These are phyloP conservation scores for Solanum clarkiae DNA, from an alignment of 257 asterid species.

Conservation along the genomic window DNA sequence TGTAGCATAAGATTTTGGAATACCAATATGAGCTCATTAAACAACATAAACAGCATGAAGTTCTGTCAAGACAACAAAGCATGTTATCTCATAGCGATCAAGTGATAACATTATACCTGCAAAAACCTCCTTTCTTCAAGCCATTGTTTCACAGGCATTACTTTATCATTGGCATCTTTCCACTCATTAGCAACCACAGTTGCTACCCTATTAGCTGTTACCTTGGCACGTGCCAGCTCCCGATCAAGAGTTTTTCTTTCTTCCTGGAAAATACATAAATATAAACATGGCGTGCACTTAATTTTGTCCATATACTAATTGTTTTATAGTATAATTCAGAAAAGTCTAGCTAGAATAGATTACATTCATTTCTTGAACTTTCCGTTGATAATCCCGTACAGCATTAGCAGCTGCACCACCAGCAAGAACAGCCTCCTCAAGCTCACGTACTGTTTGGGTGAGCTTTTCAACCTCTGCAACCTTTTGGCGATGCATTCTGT, in stretches of 20 bases:
- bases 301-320: not conserved
- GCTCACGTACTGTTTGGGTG: conserved; percentile 14
- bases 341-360: not conserved
- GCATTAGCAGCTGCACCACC: conserved; percentile 18
- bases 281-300: not conserved
- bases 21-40: not conserved
- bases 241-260: conserved; percentile 14
- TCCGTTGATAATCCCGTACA: conserved; percentile 13
- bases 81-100: not conserved
- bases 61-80: not conserved
- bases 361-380: conserved; percentile 20
- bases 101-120: conserved; percentile 38
- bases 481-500: conserved; percentile 12
- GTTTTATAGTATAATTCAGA: not conserved
- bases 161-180: conserved; percentile 97
- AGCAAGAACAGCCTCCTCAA: conserved; percentile 13
- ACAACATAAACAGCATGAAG: not conserved
- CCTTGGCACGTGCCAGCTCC: conserved; percentile 14
- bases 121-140: conserved; percentile 85
- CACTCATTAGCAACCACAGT: conserved; percentile 96
- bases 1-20: conserved; percentile 12
- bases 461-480: conserved; percentile 17
- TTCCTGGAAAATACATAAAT: not conserved
- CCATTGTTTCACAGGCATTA: conserved; percentile 98
- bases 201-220: conserved; percentile 30